Conservation (phyloP, 225 moss, liverwort and hornwort species). For the Thuidium tamariscinum region DNA sequence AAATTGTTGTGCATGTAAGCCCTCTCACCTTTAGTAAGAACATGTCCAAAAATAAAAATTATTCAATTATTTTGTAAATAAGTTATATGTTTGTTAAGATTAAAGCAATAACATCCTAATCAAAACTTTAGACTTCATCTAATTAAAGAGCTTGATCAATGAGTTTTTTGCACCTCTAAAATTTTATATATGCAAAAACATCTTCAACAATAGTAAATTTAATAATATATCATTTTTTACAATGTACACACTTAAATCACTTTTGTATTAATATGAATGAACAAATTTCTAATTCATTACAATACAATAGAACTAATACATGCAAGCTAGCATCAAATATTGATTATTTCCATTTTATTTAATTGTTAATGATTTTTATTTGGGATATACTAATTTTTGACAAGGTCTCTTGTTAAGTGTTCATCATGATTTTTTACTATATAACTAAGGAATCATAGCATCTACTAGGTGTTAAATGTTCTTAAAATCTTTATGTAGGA, state of each 20-base stretch:
- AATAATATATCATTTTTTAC: not conserved
- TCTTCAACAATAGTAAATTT: not conserved
- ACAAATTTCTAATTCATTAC: not conserved
- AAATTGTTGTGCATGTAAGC: fast-evolving
- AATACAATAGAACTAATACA: fast-evolving
- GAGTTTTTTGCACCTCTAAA: too few relatives aligned
- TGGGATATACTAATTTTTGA: fast-evolving
- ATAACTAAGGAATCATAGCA: too few relatives aligned
- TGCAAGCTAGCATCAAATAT: fast-evolving
- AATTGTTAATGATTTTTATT: not conserved
- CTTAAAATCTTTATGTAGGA: not conserved
- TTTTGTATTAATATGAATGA: not conserved
- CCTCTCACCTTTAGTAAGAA: not conserved
- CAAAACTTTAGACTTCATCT: fast-evolving
- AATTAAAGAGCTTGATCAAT: not conserved
- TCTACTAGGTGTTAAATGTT: not conserved
- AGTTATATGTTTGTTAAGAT: not conserved
- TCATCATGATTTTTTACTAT: too few relatives aligned
- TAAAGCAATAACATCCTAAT: not conserved
- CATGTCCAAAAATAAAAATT: not conserved
- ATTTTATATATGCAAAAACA: not conserved
- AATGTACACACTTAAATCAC: fast-evolving
- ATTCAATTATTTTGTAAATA: not conserved
- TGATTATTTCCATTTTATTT: not conserved
- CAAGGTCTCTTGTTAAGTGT: fast-evolving